phyloP scores from a whole-genome alignment of 331 rosid genomes.

The Cucumis variabilis region DNA sequence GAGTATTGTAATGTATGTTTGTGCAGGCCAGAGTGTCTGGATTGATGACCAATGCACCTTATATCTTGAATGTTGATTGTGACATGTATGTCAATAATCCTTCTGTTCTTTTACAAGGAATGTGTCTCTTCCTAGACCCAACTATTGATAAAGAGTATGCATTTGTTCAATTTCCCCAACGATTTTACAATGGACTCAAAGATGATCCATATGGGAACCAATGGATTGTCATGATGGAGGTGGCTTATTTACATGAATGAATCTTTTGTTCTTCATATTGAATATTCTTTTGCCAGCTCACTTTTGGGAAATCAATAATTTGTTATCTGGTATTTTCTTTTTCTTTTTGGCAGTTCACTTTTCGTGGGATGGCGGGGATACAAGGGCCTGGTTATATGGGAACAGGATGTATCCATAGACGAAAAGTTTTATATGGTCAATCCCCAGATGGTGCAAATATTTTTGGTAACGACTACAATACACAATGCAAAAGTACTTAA shows the following conservation, averaged over 20 bases:
- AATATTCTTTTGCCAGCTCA: neutral
- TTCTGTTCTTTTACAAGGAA: neutral
- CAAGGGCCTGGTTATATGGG: conserved; percentile 29
- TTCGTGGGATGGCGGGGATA: conserved; percentile 25
- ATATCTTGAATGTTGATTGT: conserved; percentile 24
- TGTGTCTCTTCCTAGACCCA: conserved; percentile 27
- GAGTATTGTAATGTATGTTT: neutral
- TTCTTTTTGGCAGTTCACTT: conserved; percentile 14
- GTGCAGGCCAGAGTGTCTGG: conserved; percentile 20
- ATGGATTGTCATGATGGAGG: conserved; percentile 30
- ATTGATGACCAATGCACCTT: conserved; percentile 25
- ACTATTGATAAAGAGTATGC: neutral
- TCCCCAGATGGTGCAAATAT: conserved; percentile 11
- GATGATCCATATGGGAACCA: conserved; percentile 27
- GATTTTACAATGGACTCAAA: conserved; percentile 23
- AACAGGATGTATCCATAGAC: conserved; percentile 29
- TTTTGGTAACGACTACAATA: neutral
- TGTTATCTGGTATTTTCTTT: neutral
- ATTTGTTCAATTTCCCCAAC: conserved; percentile 26
- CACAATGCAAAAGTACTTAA: neutral
- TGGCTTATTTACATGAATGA: neutral
- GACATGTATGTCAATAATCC: conserved; percentile 28
- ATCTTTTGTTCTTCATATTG: neutral
- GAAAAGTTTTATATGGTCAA: conserved; percentile 26
- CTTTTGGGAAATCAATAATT: neutral